Evolutionary conservation across 2,329 filamentous ascomycete species (phyloP), one percentile per base, ranked within the genome.

Genomic region (Apiospora aurea): DNA sequence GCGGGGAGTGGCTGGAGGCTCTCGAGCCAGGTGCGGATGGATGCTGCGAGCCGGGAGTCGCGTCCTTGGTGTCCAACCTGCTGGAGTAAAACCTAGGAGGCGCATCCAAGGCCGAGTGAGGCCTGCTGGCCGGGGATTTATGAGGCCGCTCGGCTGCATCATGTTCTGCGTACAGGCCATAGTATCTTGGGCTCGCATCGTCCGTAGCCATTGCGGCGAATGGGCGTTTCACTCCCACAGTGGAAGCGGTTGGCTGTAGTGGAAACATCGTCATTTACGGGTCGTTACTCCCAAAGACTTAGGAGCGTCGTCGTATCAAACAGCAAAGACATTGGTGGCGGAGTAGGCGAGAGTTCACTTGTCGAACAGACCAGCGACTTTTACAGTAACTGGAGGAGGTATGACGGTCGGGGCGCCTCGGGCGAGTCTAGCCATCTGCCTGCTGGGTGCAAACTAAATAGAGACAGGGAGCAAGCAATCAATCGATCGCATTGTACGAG

Each of bases 161-260:
- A 21, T 38, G 41, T 13, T 70, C 53, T 41, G n/a, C 29, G 38
- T 69, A 69, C 18, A 26, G 61, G 43, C 44, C 34, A 49, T 61
- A 67, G 71, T 70, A 75, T 72, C 51, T 73, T 47, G 46, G 29
- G n/a, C 14, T 53, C 38, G 29, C n/a, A 29, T 74, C 70, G 64
- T 79, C 76, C 69, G 78, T 76, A 71, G 81, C 77, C 76, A 83
- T 79, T 67, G 80, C 75, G 71, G 77, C 75, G n/a, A 83, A 78
- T 18, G 81, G 77, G 78, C 84, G 80, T 77, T 85, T 85, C 71
- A 84, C 79, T 70, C 83, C 83, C 18, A 82, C 81, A 74, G 82
- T 81, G 68, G 74, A 75, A 72, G 76, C 77, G 43, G 72, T 73
- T 67, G 73, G 74, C 46, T 70, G 72, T 24, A 53, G 47, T 24